Conservation (phyloP, 2,329 filamentous ascomycete species). For the Blastomyces parvus region DNA sequence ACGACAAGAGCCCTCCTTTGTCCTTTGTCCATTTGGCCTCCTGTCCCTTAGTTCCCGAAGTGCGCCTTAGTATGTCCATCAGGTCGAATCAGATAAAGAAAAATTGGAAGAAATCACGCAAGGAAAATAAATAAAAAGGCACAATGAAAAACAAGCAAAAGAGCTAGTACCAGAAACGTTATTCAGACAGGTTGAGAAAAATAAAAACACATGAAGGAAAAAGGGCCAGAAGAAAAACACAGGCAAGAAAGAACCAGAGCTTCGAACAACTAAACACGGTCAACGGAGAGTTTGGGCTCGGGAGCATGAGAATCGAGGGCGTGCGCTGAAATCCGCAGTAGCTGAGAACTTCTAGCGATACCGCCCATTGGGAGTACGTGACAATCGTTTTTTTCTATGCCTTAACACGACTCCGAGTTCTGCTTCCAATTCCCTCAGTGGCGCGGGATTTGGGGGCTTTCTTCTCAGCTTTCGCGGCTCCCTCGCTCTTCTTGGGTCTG, state of each 20-base stretch:
- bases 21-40: constrained; percentile 2
- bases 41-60: neutral
- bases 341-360: neutral
- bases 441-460: constrained; percentile 17
- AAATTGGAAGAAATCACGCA: neutral
- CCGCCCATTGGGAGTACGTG: neutral
- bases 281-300: neutral
- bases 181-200: neutral
- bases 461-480: constrained; percentile 5
- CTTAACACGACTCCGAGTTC: constrained; percentile 33
- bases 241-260: constrained; percentile 4
- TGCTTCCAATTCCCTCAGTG: constrained; percentile 28
- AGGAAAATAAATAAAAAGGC: neutral
- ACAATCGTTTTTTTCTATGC: constrained; percentile 13
- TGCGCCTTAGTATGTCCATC: constrained; percentile 8
- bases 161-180: neutral
- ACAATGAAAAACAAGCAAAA: neutral
- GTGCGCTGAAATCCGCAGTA: neutral
- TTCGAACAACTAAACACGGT: neutral
- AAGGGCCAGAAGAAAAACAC: neutral
- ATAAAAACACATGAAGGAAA: neutral
- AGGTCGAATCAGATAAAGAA: neutral
- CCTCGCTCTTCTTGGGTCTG: constrained; percentile 24
- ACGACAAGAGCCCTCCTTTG: constrained; percentile 2
- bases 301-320: neutral